Conservation (phyloP, 495 filamentous ascomycete species). For the Hypoxylon trugodes region DNA sequence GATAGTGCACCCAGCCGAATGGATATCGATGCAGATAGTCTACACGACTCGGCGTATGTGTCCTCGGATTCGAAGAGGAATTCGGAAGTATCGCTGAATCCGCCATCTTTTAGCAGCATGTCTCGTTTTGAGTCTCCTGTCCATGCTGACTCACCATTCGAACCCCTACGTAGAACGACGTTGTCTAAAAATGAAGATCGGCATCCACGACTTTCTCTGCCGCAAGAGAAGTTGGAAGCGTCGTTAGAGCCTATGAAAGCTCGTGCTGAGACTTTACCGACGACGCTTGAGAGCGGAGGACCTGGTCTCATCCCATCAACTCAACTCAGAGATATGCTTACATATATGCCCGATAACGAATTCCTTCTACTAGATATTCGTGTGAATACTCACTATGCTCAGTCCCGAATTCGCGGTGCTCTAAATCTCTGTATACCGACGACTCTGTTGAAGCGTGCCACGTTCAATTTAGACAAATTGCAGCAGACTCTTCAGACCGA, state of each 20-base stretch:
- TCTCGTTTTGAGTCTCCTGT: constrained; percentile 50
- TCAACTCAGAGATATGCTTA: constrained; percentile 72
- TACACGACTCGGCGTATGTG: constrained; percentile 57
- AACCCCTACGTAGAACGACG: constrained; percentile 40
- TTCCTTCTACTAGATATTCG: constrained; percentile 87
- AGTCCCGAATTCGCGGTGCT: constrained; percentile 76
- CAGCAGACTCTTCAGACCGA: constrained; percentile 85
- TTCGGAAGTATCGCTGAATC: constrained; percentile 53
- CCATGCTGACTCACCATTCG: constrained; percentile 48
- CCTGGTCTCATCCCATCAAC: constrained; percentile 68
- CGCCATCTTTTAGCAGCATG: constrained; percentile 45
- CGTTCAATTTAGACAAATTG: constrained; percentile 90
- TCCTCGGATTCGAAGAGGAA: constrained; percentile 59
- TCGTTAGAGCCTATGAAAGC: constrained; percentile 38
- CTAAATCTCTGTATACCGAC: constrained; percentile 96
- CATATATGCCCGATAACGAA: constrained; percentile 59
- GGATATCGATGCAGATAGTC: constrained; percentile 46
- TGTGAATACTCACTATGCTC: constrained; percentile 81
- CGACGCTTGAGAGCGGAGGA: constrained; percentile 53
- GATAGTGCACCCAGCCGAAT: constrained; percentile 29
- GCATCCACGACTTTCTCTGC: constrained; percentile 60
- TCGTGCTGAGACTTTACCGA: constrained; percentile 67
- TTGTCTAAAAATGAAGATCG: constrained; percentile 57
- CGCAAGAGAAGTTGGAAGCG: constrained; percentile 43
- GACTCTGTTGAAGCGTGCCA: constrained; percentile 87